phyloP scores from a whole-genome alignment of 176 grass and related monocot species.

The Chloris gayana region DNA sequence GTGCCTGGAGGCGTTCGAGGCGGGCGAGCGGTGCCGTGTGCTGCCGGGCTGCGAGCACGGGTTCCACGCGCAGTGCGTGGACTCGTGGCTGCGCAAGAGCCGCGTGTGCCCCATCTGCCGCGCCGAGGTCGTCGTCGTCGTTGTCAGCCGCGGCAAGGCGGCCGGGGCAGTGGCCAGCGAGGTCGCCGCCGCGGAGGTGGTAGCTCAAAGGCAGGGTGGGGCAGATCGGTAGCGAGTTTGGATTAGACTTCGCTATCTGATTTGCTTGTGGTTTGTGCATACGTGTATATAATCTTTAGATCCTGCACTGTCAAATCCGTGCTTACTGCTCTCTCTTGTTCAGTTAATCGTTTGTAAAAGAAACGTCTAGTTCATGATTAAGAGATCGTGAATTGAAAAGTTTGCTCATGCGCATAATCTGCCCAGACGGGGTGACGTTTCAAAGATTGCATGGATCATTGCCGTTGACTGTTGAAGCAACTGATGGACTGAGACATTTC shows the following conservation, averaged over 20 bases:
- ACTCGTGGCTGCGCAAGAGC: slow-evolving; percentile 60
- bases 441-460: not conserved
- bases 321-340: not conserved
- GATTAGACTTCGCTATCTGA: not conserved
- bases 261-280: not conserved
- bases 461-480: not conserved
- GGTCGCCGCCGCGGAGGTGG: not conserved
- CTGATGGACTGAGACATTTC: not conserved
- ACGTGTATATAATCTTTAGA: not conserved
- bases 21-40: slow-evolving; percentile 51
- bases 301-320: not conserved
- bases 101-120: slow-evolving; percentile 66
- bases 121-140: slow-evolving; percentile 20
- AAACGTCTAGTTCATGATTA: not conserved
- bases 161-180: not conserved
- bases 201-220: not conserved
- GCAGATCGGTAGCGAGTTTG: slow-evolving; percentile 9
- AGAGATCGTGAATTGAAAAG: not conserved
- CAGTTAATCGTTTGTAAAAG: not conserved
- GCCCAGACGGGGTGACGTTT: not conserved
- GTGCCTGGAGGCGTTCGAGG: slow-evolving; percentile 62
- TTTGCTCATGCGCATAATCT: not conserved
- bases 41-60: slow-evolving; percentile 59
- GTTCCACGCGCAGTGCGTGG: slow-evolving; percentile 70
- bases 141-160: not conserved